Percentiles rank a stretch among this genome's conserved stretches.
Evolutionary conservation across 805 yeast genomes (phyloP).

Genomic region (Pichia kluyveri): DNA sequence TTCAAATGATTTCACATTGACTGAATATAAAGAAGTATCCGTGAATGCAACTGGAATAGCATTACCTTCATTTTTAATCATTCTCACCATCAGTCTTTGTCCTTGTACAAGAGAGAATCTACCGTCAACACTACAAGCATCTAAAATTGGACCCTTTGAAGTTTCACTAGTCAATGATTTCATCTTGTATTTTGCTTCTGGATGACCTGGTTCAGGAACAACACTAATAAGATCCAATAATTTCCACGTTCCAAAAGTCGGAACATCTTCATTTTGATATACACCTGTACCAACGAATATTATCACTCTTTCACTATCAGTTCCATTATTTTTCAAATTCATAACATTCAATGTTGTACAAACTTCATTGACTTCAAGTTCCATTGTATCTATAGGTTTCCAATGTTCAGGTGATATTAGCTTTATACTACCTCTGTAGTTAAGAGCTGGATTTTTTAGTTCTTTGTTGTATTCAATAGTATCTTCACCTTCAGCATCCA

Average conservation of each 20-base stretch:
- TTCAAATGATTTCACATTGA: slow-evolving; percentile 76
- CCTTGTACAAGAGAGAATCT: slow-evolving; percentile 81
- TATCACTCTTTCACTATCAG: slow-evolving; percentile 21
- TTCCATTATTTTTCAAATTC: slow-evolving; percentile 36
- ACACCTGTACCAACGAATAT: slow-evolving; percentile 74
- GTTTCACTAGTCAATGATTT: slow-evolving; percentile 66
- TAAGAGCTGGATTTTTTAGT: slow-evolving; percentile 38
- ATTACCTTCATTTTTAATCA: slow-evolving; percentile 63
- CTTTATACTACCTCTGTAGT: slow-evolving; percentile 52
- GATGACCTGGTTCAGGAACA: slow-evolving; percentile 82
- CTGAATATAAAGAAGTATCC: slow-evolving; percentile 73
- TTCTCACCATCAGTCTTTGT: slow-evolving; percentile 69
- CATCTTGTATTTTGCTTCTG: slow-evolving; percentile 73
- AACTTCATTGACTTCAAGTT: slow-evolving; percentile 59
- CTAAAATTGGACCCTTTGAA: slow-evolving; percentile 75
- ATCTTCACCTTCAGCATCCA: slow-evolving; percentile 66
- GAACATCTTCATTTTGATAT: slow-evolving; percentile 69
- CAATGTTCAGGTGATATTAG: slow-evolving; percentile 68
- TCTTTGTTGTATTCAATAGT: slow-evolving; percentile 47
- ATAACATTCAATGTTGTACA: slow-evolving; percentile 49
- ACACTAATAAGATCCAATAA: slow-evolving; percentile 70
- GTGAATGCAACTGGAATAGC: slow-evolving; percentile 91
- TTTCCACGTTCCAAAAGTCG: slow-evolving; percentile 70
- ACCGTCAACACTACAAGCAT: slow-evolving; percentile 74
- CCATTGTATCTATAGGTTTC: slow-evolving; percentile 64